Base-by-base conservation (phyloP, 1,284 basidiomycete species). In the Boletus hoseneyae region DNA sequence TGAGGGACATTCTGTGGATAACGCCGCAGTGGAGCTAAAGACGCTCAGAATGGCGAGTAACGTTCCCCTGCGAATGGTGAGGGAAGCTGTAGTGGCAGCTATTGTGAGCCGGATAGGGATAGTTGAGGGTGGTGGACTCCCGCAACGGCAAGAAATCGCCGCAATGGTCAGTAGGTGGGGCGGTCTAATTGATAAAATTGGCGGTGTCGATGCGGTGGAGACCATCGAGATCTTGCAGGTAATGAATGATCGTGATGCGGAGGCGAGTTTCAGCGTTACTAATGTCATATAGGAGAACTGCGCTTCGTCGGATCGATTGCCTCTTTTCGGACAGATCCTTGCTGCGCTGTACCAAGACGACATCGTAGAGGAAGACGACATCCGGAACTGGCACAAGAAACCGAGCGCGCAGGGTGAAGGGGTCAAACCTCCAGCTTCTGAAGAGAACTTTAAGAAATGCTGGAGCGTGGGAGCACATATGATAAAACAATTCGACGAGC, bases 21-120 rank as follows among this genome's bases (percentile, higher is more conserved):
- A 96, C 69, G 92, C 93, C 1, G 79, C 90, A 0, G 91, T 96
- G 58, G 93, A 96, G 65, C 79, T 96, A 58, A 96, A 95, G 75
- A 96, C 93, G 45, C 78, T 96, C 47, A 85, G 93, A 41, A 96
- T 96, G 93, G 91, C 93, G 37, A 88, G 84, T 57, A 96, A 96
- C 63, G 93, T 95, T 40, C 79, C 88, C 4, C 77, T 93, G 23
- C 75, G 76, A 16, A 78, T 82, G 53, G 92, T 96, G 41, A 78
- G 87, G 46, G 85, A 87, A 65, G 85, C 85, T 13, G 90, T 93
- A 25, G 76, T 95, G 30, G 77, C 76, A 16, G 83, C 80, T 27
- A 76, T 93, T 49, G 85, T 91, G 46, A 80, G 84, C 54, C 77
- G 76, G 51, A 82, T 91, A 33, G 70, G 69, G 48, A 65, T 88